A percentile compares a stretch with the other conserved stretches of the same genome.
Conservation (phyloP, 768 basidiomycete species). For the Rhodotorula sphaerocarpa region DNA sequence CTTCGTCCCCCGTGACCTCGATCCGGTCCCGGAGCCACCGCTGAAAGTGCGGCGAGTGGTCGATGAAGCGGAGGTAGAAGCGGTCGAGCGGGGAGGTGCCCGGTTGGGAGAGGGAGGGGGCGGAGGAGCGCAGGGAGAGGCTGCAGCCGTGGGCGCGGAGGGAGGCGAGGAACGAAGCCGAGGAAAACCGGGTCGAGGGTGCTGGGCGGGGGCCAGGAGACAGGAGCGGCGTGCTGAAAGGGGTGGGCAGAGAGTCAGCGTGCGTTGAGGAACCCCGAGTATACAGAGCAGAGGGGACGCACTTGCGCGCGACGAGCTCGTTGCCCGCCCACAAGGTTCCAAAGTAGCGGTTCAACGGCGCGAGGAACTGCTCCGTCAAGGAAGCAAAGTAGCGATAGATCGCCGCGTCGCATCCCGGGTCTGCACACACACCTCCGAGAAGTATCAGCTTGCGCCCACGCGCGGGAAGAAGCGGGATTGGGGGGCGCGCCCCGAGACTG, state of each 20-base stretch:
- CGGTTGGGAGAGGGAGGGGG: slow-evolving; percentile 5
- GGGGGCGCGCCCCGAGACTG: too few relatives aligned
- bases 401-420: not conserved
- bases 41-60: not conserved
- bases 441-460: not conserved
- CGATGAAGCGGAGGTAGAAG: slow-evolving; percentile 16
- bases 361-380: slow-evolving; percentile 74
- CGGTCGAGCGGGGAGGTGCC: slow-evolving; percentile 4
- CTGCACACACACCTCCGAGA: not conserved
- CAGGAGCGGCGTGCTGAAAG: not conserved
- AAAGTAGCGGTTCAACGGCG: slow-evolving; percentile 84
- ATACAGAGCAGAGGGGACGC: not conserved
- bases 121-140: slow-evolving; percentile 5
- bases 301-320: not conserved
- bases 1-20: not conserved
- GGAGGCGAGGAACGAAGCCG: slow-evolving; percentile 12
- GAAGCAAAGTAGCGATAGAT: slow-evolving; percentile 71
- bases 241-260: not conserved
- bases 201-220: not conserved
- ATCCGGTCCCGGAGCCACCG: not conserved
- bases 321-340: slow-evolving; percentile 64
- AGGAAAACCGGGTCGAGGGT: slow-evolving; percentile 4
- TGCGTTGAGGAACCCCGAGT: not conserved
- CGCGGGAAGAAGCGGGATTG: too few relatives aligned
- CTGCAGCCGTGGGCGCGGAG: slow-evolving; percentile 22